Evolutionary conservation across 371 early-diverging fungal genomes (phyloP), one percentile per base, ranked within the genome.

Genomic region (Funneliformis caledonium): DNA sequence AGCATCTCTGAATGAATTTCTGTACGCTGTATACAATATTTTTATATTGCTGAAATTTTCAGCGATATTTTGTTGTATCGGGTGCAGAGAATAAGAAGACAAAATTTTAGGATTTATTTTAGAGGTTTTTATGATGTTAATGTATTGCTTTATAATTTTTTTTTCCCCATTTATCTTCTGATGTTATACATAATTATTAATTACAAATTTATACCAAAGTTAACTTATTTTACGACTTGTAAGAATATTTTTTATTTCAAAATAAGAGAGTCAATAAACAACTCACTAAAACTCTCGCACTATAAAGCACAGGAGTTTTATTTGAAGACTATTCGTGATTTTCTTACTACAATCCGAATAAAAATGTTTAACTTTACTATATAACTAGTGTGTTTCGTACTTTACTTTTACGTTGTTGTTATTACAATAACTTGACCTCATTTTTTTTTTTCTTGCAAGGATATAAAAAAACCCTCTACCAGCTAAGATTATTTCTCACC

Each of bases 1-100:
- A 82, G 80, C 92, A 88, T 59, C 88, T 88, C 31, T 85, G 86
- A 59, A 90, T 85, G 76, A 91, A 90, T 83, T 88, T 87, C 82
- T 91, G 91, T 76, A 91, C 81, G 67, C 83, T 78, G 79, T 88
- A 85, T 45, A 90, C 91, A 22, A 91, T 83, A 33, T 88, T 84
- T 82, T 91, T 91, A 89, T 90, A 91, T 80, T 86, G 83, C 90
- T 91, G 82, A 43, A 76, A 45, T 14, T 42, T 50, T 81, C 60
- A 26, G 80, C 52, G 52, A 76, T 62, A 65, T 33, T 65, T 14
- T 64, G 56, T 77, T 31, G 64, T n/a, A 48, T 70, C 47, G 19
- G 22, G 48, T n/a, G 56, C 47, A 74, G 8, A 42, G 56, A 33
- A 33, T 16, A 59, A 16, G 50, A 59, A 75, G 22, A 43, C 37